Base-by-base conservation (phyloP, 805 yeast species). In the Cyberlindnera americana region DNA sequence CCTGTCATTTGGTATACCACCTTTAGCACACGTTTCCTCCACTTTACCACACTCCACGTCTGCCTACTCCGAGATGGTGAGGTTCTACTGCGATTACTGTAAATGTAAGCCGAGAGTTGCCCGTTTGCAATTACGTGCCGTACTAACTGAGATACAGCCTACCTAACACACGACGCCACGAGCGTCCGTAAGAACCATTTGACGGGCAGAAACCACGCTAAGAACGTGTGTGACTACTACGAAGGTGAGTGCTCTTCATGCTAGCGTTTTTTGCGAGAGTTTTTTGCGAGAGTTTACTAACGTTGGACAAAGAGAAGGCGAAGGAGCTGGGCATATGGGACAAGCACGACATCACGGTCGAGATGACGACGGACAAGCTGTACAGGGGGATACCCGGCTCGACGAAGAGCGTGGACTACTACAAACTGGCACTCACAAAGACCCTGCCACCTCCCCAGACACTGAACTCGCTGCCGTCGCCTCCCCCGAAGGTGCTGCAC, bases 51-150 rank as follows among this genome's bases (percentile, higher is more conserved):
- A n/a, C n/a, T n/a, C n/a, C n/a, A n/a, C n/a, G n/a, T n/a, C n/a
- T n/a, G n/a, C n/a, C n/a, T n/a, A n/a, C 18, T 16, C 14, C 3
- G 26, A 21, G 3, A 47, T 82, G 89, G 82, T 79, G 3, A 74
- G 81, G 47, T 84, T 81, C 59, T 83, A 81, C 63, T 88, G 96
- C 61, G 93, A 83, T 50, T 88, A 87, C 58, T 88, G 96, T 59
- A 78, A 78, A 55, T 77, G 70, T 63, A 45, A 31, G 69, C 23
- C 6, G 6, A 7, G 23, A 21, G 10, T 21, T 7, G 6, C 10
- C 23, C 23, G 10, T 21, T 21, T 6, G 23, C 6, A 7, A 21
- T 21, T 21, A 10, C 23, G 10, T 21, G 6, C 9, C 6, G 10
- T 21, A 21, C 10, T 21, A 26, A 15, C 31, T 5, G 10, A 17